Conservation (phyloP, 2,329 filamentous ascomycete genomes). For the Mollisiaceae sp. region DNA sequence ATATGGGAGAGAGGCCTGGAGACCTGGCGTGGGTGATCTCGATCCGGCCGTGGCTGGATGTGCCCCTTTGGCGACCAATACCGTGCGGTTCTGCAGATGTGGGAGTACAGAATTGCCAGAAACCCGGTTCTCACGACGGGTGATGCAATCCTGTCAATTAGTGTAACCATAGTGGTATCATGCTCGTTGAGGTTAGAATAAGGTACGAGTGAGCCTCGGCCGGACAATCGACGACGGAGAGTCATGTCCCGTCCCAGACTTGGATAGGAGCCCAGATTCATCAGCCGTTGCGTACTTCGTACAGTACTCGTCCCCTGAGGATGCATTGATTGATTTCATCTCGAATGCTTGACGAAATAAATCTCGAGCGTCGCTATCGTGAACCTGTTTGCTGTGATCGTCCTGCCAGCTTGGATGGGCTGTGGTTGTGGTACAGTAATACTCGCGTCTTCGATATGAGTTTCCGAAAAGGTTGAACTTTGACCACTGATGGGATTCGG, state of each 20-base stretch:
- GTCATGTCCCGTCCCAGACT: neutral
- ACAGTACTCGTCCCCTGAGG: too few relatives aligned
- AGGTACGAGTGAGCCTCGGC: neutral
- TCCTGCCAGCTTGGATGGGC: too few relatives aligned
- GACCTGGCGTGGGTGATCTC: neutral
- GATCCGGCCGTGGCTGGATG: neutral
- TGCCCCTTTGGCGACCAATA: neutral
- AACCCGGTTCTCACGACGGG: slow-evolving; percentile 1
- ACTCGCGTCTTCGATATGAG: neutral
- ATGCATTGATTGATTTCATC: too few relatives aligned
- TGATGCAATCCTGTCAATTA: neutral
- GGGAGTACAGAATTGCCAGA: slow-evolving; percentile 4
- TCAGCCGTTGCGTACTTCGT: neutral
- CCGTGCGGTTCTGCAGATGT: neutral
- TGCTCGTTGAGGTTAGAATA: neutral
- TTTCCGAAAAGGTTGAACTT: neutral
- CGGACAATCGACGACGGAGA: neutral
- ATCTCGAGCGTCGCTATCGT: neutral
- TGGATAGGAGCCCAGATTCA: neutral
- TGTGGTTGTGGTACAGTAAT: too few relatives aligned
- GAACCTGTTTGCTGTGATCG: neutral
- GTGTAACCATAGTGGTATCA: neutral
- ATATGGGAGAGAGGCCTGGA: neutral
- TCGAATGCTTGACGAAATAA: neutral
- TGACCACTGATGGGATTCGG: neutral